Evolutionary conservation across 2,329 filamentous ascomycete species (phyloP).

Genomic region (Clonostachys rhizophaga): DNA sequence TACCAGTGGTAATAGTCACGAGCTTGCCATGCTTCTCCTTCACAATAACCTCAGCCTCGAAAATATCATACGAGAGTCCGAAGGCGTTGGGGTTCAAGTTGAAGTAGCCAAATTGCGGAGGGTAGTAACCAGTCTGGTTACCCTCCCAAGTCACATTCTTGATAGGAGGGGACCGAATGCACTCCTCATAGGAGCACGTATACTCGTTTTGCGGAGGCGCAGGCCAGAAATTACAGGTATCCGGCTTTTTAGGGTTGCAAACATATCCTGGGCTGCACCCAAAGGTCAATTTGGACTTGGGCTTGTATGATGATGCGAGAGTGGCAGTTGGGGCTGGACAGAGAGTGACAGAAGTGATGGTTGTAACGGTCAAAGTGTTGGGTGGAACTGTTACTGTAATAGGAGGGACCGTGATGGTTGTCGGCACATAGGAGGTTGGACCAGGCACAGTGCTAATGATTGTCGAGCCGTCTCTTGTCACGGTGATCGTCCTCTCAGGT

Average conservation of each 20-base stretch:
- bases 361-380: conserved; percentile 17
- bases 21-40: conserved; percentile 22
- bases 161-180: conserved; percentile 33
- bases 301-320: conserved; percentile 17
- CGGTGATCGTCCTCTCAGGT: conserved; percentile 19
- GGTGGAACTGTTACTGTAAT: conserved; percentile 18
- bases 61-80: conserved; percentile 59
- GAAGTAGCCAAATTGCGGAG: conserved; percentile 50
- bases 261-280: conserved; percentile 49
- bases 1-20: conserved; percentile 46
- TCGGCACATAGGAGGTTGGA: conserved; percentile 20
- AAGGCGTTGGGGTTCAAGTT: conserved; percentile 58
- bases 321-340: conserved; percentile 39
- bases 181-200: conserved; percentile 38
- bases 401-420: conserved; percentile 16
- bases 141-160: conserved; percentile 32
- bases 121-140: conserved; percentile 44
- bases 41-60: conserved; percentile 33
- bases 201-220: conserved; percentile 38
- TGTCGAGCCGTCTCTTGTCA: conserved; percentile 19
- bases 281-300: conserved; percentile 39
- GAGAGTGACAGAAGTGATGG: conserved; percentile 21
- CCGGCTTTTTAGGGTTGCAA: conserved; percentile 45
- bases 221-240: conserved; percentile 45
- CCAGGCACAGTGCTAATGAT: conserved; percentile 18